These are phyloP conservation scores for Alternaria metachromatica DNA, from an alignment of 2,329 filamentous ascomycete genomes.

Conservation along the genomic window DNA sequence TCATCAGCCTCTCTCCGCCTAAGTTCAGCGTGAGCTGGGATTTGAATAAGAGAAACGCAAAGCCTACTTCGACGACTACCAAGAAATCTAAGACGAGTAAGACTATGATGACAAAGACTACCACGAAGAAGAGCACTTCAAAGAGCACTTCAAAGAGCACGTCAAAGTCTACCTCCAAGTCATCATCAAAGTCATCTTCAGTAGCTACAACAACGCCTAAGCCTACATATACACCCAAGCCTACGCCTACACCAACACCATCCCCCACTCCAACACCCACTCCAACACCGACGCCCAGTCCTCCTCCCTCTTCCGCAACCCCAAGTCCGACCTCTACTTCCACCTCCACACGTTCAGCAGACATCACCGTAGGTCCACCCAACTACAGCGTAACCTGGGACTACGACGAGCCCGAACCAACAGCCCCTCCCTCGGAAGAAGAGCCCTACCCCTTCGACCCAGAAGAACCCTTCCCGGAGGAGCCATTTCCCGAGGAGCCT, in stretches of 20 bases:
- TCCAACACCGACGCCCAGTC: neutral
- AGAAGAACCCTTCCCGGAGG: conserved; percentile 16
- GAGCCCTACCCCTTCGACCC: conserved; percentile 16
- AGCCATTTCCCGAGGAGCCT: conserved; percentile 11
- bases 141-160: conserved; percentile 7
- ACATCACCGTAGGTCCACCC: conserved; percentile 19
- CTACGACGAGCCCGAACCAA: neutral
- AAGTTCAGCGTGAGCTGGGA: conserved; percentile 20
- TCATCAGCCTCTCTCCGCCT: conserved; percentile 16
- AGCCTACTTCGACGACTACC: conserved; percentile 7
- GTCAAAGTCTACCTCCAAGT: conserved; percentile 5
- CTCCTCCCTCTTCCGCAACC: neutral
- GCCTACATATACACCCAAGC: conserved; percentile 7
- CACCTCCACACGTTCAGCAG: conserved; percentile 7
- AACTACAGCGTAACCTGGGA: conserved; percentile 15
- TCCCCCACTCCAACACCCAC: neutral
- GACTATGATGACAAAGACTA: neutral
- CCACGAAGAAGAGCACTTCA: conserved; percentile 5
- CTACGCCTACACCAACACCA: conserved; percentile 8
- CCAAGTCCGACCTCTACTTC: neutral
- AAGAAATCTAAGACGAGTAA: conserved; percentile 1
- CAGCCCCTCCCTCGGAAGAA: neutral
- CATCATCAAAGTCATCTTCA: conserved; percentile 6
- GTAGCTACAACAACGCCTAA: neutral
- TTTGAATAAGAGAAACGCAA: conserved; percentile 8